phyloP scores from a whole-genome alignment of 2,329 filamentous ascomycete species.

The Meredithiella fracta region DNA sequence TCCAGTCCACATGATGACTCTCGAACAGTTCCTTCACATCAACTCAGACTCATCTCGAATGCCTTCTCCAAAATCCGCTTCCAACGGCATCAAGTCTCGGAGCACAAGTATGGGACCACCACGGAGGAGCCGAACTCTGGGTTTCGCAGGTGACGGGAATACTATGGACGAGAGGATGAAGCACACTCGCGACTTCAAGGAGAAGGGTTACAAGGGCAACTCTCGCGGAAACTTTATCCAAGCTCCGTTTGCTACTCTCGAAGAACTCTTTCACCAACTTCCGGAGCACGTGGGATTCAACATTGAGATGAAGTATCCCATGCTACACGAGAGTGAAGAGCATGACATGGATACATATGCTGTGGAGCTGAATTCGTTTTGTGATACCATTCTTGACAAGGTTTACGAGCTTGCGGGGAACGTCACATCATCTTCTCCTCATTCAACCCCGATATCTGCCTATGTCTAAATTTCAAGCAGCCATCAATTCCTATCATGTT shows the following conservation, averaged over 20 bases:
- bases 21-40: constrained; percentile 90
- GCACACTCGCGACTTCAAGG: constrained; percentile 87
- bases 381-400: constrained; percentile 77
- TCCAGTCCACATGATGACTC: constrained; percentile 81
- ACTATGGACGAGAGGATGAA: constrained; percentile 73
- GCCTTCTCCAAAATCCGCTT: neutral
- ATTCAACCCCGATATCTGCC: constrained; percentile 93
- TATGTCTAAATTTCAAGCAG: constrained; percentile 91
- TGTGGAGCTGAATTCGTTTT: constrained; percentile 90
- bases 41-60: constrained; percentile 34
- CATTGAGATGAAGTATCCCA: constrained; percentile 98
- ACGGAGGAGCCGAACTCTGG: constrained; percentile 38
- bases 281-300: constrained; percentile 83
- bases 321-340: constrained; percentile 88
- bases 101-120: constrained; percentile 26
- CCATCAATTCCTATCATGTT: constrained; percentile 92
- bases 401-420: constrained; percentile 73
- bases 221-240: constrained; percentile 89
- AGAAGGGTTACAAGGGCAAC: constrained; percentile 91
- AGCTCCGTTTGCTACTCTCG: constrained; percentile 83
- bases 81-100: constrained; percentile 16
- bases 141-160: constrained; percentile 28
- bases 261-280: constrained; percentile 78
- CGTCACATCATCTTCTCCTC: constrained; percentile 95
- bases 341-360: constrained; percentile 95